These are phyloP conservation scores for Xylariaceae sp. DNA, from an alignment of 2,329 filamentous ascomycete species.

Conservation along the genomic window DNA sequence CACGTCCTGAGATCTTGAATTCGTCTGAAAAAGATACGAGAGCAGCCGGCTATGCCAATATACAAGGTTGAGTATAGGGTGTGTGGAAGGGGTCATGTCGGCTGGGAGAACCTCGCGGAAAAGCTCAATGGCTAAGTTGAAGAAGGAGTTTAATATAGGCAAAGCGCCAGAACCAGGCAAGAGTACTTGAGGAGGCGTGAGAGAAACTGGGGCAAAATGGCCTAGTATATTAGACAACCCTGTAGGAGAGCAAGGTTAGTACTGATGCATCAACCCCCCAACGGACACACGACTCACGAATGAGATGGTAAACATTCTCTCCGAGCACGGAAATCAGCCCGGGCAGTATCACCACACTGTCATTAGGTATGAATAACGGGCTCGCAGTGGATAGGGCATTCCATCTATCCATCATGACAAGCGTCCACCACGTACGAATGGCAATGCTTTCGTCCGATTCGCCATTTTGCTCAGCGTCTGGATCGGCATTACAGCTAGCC, in stretches of 20 bases:
- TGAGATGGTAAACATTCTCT: slow-evolving; percentile 57
- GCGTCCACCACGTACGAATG: slow-evolving; percentile 64
- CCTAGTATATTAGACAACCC: slow-evolving; percentile 55
- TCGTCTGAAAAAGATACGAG: slow-evolving; percentile 54
- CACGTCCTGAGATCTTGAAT: slow-evolving; percentile 50
- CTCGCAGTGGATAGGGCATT: slow-evolving; percentile 62
- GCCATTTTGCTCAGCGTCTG: slow-evolving; percentile 47
- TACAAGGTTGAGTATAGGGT: slow-evolving; percentile 57
- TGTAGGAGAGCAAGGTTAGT: slow-evolving; percentile 25
- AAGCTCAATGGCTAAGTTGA: slow-evolving; percentile 56
- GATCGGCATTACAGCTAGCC: slow-evolving; percentile 30
- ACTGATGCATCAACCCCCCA: background rate
- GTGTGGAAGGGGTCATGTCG: slow-evolving; percentile 45
- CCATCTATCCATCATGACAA: slow-evolving; percentile 68
- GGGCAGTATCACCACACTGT: slow-evolving; percentile 53
- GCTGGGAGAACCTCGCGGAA: slow-evolving; percentile 60
- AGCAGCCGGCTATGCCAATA: slow-evolving; percentile 67
- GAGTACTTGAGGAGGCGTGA: slow-evolving; percentile 40
- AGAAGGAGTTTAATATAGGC: slow-evolving; percentile 43
- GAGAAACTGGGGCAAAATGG: slow-evolving; percentile 44
- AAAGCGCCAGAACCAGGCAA: slow-evolving; percentile 36
- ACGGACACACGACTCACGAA: slow-evolving; percentile 46
- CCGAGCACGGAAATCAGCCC: slow-evolving; percentile 57
- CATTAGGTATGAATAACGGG: slow-evolving; percentile 57
- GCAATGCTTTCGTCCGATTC: slow-evolving; percentile 51